Conservation (phyloP, 2,329 filamentous ascomycete species). For the Dactylellina sp. region DNA sequence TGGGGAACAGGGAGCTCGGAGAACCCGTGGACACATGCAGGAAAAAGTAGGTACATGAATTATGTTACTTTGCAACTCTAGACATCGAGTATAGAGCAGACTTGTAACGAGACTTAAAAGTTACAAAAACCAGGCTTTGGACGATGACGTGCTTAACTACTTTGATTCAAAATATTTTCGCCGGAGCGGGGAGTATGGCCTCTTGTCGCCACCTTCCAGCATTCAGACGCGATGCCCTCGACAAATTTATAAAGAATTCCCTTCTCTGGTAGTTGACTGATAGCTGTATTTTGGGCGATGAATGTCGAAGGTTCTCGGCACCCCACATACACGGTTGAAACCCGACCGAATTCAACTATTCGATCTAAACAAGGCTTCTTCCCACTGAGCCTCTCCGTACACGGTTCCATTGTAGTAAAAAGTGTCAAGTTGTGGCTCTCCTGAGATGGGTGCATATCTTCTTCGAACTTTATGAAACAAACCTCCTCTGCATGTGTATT, state of each 20-base stretch:
- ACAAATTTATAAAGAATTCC: slow-evolving; percentile 81
- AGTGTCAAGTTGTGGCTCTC: slow-evolving; percentile 66
- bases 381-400: slow-evolving; percentile 77
- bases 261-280: slow-evolving; percentile 74
- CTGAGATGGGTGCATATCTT: slow-evolving; percentile 28
- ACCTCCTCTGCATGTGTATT: slow-evolving; percentile 98
- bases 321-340: slow-evolving; percentile 85
- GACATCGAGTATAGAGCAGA: too few relatives aligned
- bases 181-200: too few relatives aligned
- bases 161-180: too few relatives aligned
- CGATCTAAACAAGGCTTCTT: slow-evolving; percentile 83
- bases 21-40: too few relatives aligned
- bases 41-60: too few relatives aligned
- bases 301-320: slow-evolving; percentile 91
- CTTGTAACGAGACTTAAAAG: too few relatives aligned
- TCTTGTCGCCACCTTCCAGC: slow-evolving; percentile 82
- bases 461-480: slow-evolving; percentile 79
- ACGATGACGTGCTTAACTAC: too few relatives aligned
- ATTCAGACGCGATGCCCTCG: slow-evolving; percentile 80
- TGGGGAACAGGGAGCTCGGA: too few relatives aligned
- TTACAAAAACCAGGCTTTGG: too few relatives aligned
- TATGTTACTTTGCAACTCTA: too few relatives aligned
- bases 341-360: slow-evolving; percentile 70
- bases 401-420: slow-evolving; percentile 95
- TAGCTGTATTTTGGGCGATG: slow-evolving; percentile 82